Base-by-base conservation (phyloP, 257 asterid species). In the Solanum virginianum region DNA sequence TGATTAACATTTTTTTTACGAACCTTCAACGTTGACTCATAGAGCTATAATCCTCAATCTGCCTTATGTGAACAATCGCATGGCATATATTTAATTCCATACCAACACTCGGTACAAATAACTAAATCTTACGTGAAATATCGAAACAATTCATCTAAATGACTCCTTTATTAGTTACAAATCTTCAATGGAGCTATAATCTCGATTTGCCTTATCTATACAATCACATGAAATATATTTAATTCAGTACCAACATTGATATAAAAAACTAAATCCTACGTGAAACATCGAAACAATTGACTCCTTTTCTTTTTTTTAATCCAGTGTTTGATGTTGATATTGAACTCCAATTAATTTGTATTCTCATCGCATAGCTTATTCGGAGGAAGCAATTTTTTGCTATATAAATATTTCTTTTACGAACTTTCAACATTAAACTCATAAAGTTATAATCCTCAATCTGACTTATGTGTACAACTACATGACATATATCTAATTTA, bases 241-340 rank as follows among this genome's bases (percentile, higher is more conserved):
- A 57, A 20, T 20, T 57, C 8, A 8, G 26, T 57, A 8, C 6
- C 8, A 57, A 57, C 26, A 18, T 57, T 26, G 20, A 8, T 57
- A 57, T 10, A 11, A 24, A 57, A 18, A 18, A 57, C 6, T 11
- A 57, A 57, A 57, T 18, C 63, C 18, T 57, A 56, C 24, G n/a
- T 56, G 12, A 56, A 56, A 56, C 63, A 56, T 4, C 4, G 1
- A 18, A 56, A 56, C 2, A 56, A 56, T 7, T 56, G 24, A 57
- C 3, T 60, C 3, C 4, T 10, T 2, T 4, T n/a, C 6, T 1
- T 1, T 20, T 20, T 11, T 18, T 57, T 18, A 6, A 0, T 0
- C 9, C 1, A n/a, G 3, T 59, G 32, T 59, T 4, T 0, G 15
- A n/a, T 59, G 1, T 36, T 36, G 6, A 4, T 36, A 59, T 59